These are phyloP conservation scores for Aspergillus ustus DNA, from an alignment of 2,329 filamentous ascomycete species.

Conservation along the genomic window DNA sequence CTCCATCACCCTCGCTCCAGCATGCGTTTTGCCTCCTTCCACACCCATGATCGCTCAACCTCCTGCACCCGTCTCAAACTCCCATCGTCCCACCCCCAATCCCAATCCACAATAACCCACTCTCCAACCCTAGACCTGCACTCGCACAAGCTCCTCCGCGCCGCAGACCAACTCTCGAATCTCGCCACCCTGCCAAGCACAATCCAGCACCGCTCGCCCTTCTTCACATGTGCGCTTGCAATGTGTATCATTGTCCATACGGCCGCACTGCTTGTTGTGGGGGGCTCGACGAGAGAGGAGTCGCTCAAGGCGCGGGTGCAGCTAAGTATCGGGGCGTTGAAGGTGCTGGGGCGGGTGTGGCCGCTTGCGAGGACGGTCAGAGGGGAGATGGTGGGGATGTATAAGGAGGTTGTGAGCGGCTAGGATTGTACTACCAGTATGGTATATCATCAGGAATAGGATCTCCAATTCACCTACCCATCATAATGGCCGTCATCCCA, in stretches of 20 bases:
- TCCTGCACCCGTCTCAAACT: conserved; percentile 23
- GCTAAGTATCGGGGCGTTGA: conserved; percentile 34
- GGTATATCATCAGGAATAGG: not conserved
- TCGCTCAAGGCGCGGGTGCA: conserved; percentile 37
- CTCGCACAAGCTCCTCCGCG: conserved; percentile 77
- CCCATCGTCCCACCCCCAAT: not conserved
- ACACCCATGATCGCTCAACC: conserved; percentile 16
- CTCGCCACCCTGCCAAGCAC: conserved; percentile 62
- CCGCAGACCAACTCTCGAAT: conserved; percentile 74
- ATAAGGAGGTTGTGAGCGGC: conserved; percentile 18
- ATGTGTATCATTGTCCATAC: conserved; percentile 76
- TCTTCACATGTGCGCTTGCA: conserved; percentile 77
- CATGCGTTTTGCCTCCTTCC: conserved; percentile 45
- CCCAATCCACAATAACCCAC: not conserved
- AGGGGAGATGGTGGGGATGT: conserved; percentile 33
- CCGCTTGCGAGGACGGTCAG: conserved; percentile 34
- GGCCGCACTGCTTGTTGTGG: conserved; percentile 65
- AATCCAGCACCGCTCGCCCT: conserved; percentile 72
- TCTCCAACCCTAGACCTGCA: conserved; percentile 48
- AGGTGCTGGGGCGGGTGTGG: conserved; percentile 36
- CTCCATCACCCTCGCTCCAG: conserved; percentile 76
- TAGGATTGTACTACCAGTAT: not conserved
- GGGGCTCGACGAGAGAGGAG: conserved; percentile 38
- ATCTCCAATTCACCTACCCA: too few species aligned
- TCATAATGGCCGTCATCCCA: too few species aligned